Conservation (phyloP, 169 alveolate species). For the Amoebophrya sp. region DNA sequence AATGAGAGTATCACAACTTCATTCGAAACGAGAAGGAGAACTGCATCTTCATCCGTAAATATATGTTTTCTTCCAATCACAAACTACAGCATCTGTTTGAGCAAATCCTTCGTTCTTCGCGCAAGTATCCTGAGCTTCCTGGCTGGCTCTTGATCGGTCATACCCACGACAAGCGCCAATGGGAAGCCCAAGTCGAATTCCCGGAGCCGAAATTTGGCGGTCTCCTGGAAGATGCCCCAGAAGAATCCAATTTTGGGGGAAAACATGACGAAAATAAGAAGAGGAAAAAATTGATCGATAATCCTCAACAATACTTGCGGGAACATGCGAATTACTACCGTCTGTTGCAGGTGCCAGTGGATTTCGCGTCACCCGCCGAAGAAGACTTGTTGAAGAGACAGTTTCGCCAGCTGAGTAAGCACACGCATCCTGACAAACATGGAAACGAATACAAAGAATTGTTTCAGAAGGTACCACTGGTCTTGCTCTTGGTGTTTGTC, state of each 20-base stretch:
- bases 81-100: neutral
- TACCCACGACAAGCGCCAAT: slow-evolving; percentile 1
- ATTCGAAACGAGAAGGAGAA: too few relatives aligned
- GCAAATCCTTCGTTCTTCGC: neutral
- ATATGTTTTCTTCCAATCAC: too few relatives aligned
- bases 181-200: neutral
- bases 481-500: too few relatives aligned
- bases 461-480: too few relatives aligned
- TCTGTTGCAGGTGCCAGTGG: neutral
- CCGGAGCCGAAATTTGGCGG: slow-evolving; percentile 14
- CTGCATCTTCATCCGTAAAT: too few relatives aligned
- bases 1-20: too few relatives aligned
- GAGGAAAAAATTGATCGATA: neutral
- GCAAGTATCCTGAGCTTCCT: neutral
- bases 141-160: neutral
- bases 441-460: neutral
- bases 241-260: neutral
- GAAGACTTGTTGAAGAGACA: neutral
- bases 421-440: neutral
- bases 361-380: neutral
- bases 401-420: neutral
- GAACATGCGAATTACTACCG: neutral
- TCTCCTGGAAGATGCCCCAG: neutral
- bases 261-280: neutral
- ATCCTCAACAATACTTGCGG: neutral